Percentiles rank a stretch among this genome's conserved stretches.
phyloP scores from a whole-genome alignment of 1,139 yeast species.

The Yamadazyma mexicana region DNA sequence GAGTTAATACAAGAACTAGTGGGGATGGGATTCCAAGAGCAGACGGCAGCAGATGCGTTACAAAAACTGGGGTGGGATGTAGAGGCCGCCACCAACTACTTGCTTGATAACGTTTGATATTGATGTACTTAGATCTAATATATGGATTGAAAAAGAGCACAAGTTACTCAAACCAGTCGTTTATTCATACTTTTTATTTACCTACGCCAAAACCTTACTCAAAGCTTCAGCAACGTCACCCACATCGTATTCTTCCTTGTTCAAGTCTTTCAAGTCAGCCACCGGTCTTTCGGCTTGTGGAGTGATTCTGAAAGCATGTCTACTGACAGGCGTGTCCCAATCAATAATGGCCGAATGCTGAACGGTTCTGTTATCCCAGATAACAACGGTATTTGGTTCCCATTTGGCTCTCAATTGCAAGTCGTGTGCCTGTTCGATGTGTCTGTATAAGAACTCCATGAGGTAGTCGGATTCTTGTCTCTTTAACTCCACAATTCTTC shows the following conservation, averaged over 20 bases:
- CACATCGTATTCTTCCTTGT: slow-evolving; percentile 34
- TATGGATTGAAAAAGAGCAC: not conserved
- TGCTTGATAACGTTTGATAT: slow-evolving; percentile 63
- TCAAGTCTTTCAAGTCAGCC: slow-evolving; percentile 32
- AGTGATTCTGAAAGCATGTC: slow-evolving; percentile 47
- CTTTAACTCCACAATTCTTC: slow-evolving; percentile 56
- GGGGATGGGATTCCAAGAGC: slow-evolving; percentile 84
- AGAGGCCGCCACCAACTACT: slow-evolving; percentile 80
- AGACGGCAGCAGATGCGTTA: slow-evolving; percentile 68
- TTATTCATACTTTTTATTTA: not conserved
- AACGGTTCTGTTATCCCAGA: slow-evolving; percentile 49
- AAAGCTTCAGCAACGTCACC: slow-evolving; percentile 41
- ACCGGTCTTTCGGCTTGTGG: slow-evolving; percentile 52
- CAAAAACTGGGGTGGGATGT: slow-evolving; percentile 70
- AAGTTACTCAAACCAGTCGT: too few species aligned
- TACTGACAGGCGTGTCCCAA: slow-evolving; percentile 41
- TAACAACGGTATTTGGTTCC: slow-evolving; percentile 57
- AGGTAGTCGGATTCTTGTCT: slow-evolving; percentile 54
- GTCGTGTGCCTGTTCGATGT: slow-evolving; percentile 49
- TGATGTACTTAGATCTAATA: not conserved
- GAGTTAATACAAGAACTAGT: slow-evolving; percentile 56
- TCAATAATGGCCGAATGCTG: slow-evolving; percentile 45
- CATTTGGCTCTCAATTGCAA: slow-evolving; percentile 58
- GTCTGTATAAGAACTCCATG: slow-evolving; percentile 49
- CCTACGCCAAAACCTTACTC: slow-evolving; percentile 13